A percentile compares a stretch with the other conserved stretches of the same genome.
Evolutionary conservation across 192 early-diverging fungal genomes (phyloP).

Genomic region (Thamnidium elegans): DNA sequence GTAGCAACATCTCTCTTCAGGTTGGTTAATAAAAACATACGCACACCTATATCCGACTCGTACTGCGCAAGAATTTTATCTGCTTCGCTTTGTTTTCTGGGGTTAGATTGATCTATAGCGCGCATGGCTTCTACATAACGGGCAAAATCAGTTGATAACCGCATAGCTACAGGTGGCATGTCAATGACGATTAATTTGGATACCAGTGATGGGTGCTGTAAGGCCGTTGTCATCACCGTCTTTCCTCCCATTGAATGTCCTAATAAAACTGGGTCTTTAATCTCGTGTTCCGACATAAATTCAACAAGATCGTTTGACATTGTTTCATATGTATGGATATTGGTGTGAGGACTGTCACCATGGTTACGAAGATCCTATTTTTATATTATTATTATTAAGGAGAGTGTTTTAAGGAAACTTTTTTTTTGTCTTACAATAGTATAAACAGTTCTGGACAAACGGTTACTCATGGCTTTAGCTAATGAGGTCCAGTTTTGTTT

Average conservation of each 20-base stretch:
- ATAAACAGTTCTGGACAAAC: slow-evolving; percentile 62
- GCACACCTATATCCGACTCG: slow-evolving; percentile 53
- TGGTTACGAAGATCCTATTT: slow-evolving; percentile 88
- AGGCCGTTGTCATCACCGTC: slow-evolving; percentile 67
- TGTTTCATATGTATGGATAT: slow-evolving; percentile 61
- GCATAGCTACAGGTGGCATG: slow-evolving; percentile 55
- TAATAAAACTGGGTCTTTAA: slow-evolving; percentile 60
- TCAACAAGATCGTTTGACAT: slow-evolving; percentile 77
- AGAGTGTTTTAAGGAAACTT: no score
- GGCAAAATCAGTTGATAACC: slow-evolving; percentile 52
- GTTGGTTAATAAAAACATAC: slow-evolving; percentile 91
- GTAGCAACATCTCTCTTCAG: slow-evolving; percentile 49
- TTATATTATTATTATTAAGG: not conserved
- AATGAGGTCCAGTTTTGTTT: slow-evolving; percentile 94
- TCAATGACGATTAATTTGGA: slow-evolving; percentile 70
- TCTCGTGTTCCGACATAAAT: slow-evolving; percentile 62
- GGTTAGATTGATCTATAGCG: slow-evolving; percentile 48
- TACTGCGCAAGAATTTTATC: slow-evolving; percentile 54
- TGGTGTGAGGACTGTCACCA: slow-evolving; percentile 78
- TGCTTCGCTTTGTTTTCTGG: slow-evolving; percentile 56
- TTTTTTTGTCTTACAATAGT: slow-evolving; percentile 57
- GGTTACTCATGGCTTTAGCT: slow-evolving; percentile 64
- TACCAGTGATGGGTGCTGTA: slow-evolving; percentile 48
- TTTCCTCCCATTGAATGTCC: slow-evolving; percentile 95
- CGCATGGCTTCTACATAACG: slow-evolving; percentile 56